Conservation (phyloP, 1,284 basidiomycete species). For the Tranzscheliella williamsii region DNA sequence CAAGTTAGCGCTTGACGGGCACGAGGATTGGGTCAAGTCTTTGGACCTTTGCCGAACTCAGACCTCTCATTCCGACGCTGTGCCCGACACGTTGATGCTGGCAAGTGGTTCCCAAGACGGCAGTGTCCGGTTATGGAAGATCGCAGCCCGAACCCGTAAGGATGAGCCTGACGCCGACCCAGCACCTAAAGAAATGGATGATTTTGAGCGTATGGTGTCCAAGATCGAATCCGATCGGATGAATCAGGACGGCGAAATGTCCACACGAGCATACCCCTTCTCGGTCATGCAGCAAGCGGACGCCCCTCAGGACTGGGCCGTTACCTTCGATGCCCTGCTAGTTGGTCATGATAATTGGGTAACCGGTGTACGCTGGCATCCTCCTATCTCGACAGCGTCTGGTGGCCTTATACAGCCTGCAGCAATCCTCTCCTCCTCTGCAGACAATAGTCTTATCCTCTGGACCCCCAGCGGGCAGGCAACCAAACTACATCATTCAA, state of each 20-base stretch:
- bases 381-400: constrained; percentile 1
- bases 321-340: constrained; percentile 56
- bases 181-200: constrained; percentile 19
- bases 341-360: constrained; percentile 58
- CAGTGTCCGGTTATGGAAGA: constrained; percentile 55
- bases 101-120: constrained; percentile 55
- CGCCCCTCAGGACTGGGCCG: constrained; percentile 25
- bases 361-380: constrained; percentile 53
- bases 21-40: constrained; percentile 59
- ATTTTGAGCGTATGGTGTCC: constrained; percentile 50
- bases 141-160: constrained; percentile 9
- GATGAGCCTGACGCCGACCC: not conserved
- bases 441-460: constrained; percentile 57
- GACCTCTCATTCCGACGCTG: not conserved
- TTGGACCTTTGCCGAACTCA: constrained; percentile 43
- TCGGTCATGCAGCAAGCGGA: constrained; percentile 1
- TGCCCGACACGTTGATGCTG: constrained; percentile 30
- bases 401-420: constrained; percentile 32
- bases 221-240: constrained; percentile 47
- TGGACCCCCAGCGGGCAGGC: constrained; percentile 47
- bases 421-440: constrained; percentile 54
- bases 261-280: constrained; percentile 36
- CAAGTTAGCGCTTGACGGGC: constrained; percentile 46
- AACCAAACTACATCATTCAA: not conserved
- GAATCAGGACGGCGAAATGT: constrained; percentile 32